Evolutionary conservation across 2,329 filamentous ascomycete genomes (phyloP).

Genomic region (Fusarium guadeloupense): DNA sequence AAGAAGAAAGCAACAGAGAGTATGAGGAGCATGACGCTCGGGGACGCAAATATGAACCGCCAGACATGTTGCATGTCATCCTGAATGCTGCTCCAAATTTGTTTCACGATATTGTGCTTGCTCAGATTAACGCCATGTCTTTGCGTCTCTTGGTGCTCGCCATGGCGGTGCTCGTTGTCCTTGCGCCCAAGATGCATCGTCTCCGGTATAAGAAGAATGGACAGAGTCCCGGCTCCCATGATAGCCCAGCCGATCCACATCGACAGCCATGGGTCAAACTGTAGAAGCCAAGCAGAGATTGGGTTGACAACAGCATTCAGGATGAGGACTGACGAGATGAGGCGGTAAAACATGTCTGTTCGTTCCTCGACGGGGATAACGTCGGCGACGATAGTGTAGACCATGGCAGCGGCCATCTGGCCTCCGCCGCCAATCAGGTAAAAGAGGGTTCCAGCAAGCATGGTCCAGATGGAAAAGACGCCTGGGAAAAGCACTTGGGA

Average conservation of each 20-base stretch:
- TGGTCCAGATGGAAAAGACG: constrained; percentile 53
- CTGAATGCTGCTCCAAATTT: constrained; percentile 41
- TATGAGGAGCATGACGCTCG: constrained; percentile 51
- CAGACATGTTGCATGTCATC: constrained; percentile 50
- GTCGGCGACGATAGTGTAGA: constrained; percentile 58
- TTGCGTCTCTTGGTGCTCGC: constrained; percentile 5
- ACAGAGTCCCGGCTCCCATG: constrained; percentile 42
- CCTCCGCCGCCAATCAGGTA: constrained; percentile 55
- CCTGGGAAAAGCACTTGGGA: constrained; percentile 49
- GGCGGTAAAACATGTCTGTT: constrained; percentile 54
- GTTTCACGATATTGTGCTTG: constrained; percentile 28
- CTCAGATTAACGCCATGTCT: neutral
- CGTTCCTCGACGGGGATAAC: constrained; percentile 51
- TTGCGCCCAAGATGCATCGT: constrained; percentile 50
- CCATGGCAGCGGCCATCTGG: constrained; percentile 53
- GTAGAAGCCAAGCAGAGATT: constrained; percentile 53
- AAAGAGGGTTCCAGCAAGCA: constrained; percentile 48
- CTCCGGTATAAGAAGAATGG: constrained; percentile 53
- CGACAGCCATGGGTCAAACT: constrained; percentile 52
- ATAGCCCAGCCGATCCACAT: constrained; percentile 49
- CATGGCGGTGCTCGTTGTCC: constrained; percentile 38
- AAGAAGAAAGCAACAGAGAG: constrained; percentile 43
- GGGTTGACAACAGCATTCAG: constrained; percentile 53
- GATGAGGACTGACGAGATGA: constrained; percentile 50
- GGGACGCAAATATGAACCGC: constrained; percentile 53